Conservation (phyloP, 768 basidiomycete genomes). For the Trametes cinnabarina region DNA sequence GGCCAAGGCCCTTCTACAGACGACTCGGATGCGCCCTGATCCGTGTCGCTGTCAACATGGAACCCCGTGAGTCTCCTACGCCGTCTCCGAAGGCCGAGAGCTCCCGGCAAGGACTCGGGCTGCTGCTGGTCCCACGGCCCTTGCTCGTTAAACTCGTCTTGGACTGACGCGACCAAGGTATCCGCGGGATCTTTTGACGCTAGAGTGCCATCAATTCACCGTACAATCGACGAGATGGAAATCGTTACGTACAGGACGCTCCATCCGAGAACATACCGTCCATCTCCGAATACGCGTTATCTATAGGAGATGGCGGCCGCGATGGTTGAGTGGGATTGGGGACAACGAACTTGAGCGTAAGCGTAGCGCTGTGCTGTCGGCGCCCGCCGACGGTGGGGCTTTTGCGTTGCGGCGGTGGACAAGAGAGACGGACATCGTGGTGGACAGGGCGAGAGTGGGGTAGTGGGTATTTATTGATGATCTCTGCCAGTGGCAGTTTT, state of each 20-base stretch:
- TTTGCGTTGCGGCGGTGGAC: conserved; percentile 26
- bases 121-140: background rate
- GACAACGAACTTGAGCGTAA: conserved; percentile 18
- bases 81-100: conserved; percentile 17
- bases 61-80: conserved; percentile 41
- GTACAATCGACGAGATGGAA: background rate
- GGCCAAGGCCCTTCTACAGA: conserved; percentile 20
- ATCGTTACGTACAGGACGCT: conserved; percentile 4
- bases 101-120: background rate
- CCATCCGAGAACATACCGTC: conserved; percentile 8
- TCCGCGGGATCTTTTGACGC: conserved; percentile 18
- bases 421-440: conserved; percentile 21
- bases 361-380: conserved; percentile 19
- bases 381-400: conserved; percentile 18
- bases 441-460: conserved; percentile 12
- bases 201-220: background rate
- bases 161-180: conserved; percentile 8
- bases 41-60: conserved; percentile 42
- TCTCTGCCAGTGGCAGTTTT: conserved; percentile 50
- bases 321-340: background rate
- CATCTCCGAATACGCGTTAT: background rate
- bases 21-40: conserved; percentile 27
- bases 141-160: background rate
- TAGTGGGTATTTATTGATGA: conserved; percentile 47
- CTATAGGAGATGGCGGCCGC: background rate